Base-by-base conservation (phyloP, 345 rosid genomes). In the Eucalyptus shirleyi region DNA sequence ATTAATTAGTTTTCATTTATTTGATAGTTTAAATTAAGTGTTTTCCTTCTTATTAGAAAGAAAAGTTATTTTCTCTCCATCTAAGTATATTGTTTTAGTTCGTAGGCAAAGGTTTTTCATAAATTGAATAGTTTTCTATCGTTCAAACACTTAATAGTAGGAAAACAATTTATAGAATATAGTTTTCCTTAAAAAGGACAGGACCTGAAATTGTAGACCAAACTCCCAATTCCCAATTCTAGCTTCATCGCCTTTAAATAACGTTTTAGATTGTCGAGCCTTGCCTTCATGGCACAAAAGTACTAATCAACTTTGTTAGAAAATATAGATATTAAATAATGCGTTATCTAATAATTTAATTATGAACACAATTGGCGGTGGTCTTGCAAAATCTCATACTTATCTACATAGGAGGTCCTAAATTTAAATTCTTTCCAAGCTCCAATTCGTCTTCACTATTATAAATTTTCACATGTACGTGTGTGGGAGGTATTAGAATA, bases 381-480 rank as follows among this genome's bases (percentile, higher is more conserved):
- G 1, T 69, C 7, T 1, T 37, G 1, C 8, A 32, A n/a, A 16
- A 53, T 67, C 6, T 67, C 62, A 24, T 11, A 56, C 30, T 24
- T 56, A 10, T 56, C 13, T 9, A 2, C 28, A 5, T 10, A 56
- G 0, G 59, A 2, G 2, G 24, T 53, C 24, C 10, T 19, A 53
- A 19, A 53, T 53, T 19, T 53, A 53, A 19, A 53, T 53, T 53
- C 26, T 53, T 53, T 8, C 59, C 59, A 53, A 53, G 59, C 59
- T 53, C 26, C 26, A 53, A 53, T 24, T 24, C 1, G 0, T 11
- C 62, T 56, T 23, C 30, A 2, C 3, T 9, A 10, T 24, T 24
- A 10, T 6, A 56, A 23, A 56, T 24, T 56, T 56, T 24, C 62
- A 56, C 12, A 0, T 1, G 3, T 56, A 56, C 3, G 0, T 3